phyloP scores from a whole-genome alignment of 768 basidiomycete genomes.

The Phaeotremella fagi region DNA sequence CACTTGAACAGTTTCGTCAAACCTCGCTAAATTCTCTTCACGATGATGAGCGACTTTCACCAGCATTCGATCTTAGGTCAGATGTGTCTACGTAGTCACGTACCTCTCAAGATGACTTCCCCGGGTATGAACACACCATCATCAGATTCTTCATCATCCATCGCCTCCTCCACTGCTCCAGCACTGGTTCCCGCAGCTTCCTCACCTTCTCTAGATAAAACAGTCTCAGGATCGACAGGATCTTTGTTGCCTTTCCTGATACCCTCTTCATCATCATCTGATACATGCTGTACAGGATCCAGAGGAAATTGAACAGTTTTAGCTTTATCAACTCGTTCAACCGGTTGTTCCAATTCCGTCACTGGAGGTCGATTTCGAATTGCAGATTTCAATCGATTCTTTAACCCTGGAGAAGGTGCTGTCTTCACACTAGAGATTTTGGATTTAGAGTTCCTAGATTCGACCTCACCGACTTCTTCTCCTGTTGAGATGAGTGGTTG shows the following conservation, averaged over 20 bases:
- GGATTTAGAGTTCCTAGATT: neutral
- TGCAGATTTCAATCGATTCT: conserved; percentile 30
- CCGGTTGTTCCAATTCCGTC: neutral
- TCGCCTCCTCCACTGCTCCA: conserved; percentile 53
- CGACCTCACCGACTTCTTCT: conserved; percentile 3
- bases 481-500: conserved; percentile 11
- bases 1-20: conserved; percentile 32
- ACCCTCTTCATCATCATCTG: conserved; percentile 1
- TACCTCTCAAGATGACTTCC: conserved; percentile 72
- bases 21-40: conserved; percentile 34
- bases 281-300: conserved; percentile 7
- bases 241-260: conserved; percentile 41
- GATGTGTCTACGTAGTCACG: conserved; percentile 11
- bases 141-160: conserved; percentile 18
- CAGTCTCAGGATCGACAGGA: conserved; percentile 60
- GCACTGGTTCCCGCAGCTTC: conserved; percentile 63
- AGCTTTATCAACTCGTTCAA: conserved; percentile 1
- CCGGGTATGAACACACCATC: conserved; percentile 44
- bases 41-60: conserved; percentile 67
- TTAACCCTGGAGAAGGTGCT: conserved; percentile 2
- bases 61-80: conserved; percentile 74
- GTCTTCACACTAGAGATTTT: neutral
- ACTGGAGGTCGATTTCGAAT: conserved; percentile 6
- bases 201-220: conserved; percentile 60
- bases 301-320: conserved; percentile 43